Evolutionary conservation across 2,329 filamentous ascomycete species (phyloP), one percentile per base, ranked within the genome.

Genomic region (Exophiala alcalophila): DNA sequence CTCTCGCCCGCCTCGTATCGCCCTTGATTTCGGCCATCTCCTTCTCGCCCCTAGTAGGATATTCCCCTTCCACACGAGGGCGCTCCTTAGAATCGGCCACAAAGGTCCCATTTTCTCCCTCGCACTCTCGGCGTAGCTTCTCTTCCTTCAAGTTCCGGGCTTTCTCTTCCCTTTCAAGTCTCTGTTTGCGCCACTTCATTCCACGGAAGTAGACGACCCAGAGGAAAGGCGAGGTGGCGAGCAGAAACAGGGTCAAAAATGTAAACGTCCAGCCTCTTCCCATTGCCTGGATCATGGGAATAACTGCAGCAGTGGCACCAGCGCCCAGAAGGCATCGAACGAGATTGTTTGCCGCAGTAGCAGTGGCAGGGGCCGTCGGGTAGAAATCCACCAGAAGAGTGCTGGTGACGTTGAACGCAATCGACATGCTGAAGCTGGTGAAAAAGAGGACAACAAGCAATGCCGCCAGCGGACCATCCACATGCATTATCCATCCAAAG

Each of bases 321-420:
- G 75, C 76, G 0, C 70, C 74, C 21, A 75, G 64, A 2, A 77
- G 50, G 47, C 74, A 79, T 25, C 74, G 57, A 1, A 71, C 69
- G 2, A 79, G 62, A 48, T 78, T 79, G 16, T 77, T 54, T 30
- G 69, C 72, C 0, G 76, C 76, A 30, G 66, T 76, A 0, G 74
- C 74, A 0, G 70, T 70, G 0, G 74, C 75, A 42, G 71, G 72
- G 7, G 61, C 60, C 9, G 69, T 66, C 0, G 68, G 66, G 45
- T 74, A 78, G 0, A 77, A 58, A 50, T 80, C 76, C 1, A 74
- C 60, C 26, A 73, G 59, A 20, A 78, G 55, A 0, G 72, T 71
- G 37, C 67, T 70, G 5, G 69, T 58, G 3, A 64, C 62, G 37
- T 72, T 69, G 37, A 66, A 71, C 0, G 63, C 61, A 0, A 64